phyloP scores from a whole-genome alignment of 805 yeast species.

The Candida pseudoglaebosa region DNA sequence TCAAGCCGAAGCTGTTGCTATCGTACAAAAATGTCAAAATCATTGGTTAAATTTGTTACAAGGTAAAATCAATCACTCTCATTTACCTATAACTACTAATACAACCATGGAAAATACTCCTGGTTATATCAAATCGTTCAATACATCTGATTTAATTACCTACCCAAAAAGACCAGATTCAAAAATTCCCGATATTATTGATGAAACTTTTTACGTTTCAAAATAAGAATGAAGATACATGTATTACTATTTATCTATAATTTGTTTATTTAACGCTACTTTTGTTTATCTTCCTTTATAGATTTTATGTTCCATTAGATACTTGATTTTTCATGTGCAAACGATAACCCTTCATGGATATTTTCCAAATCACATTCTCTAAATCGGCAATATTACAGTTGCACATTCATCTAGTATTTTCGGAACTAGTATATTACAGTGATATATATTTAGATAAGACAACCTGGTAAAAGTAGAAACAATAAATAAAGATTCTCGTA shows the following conservation, averaged over 20 bases:
- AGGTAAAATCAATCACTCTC: slow-evolving; percentile 45
- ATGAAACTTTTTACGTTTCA: slow-evolving; percentile 26
- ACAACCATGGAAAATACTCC: slow-evolving; percentile 30
- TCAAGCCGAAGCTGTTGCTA: slow-evolving; percentile 80
- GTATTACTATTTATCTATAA: too few species aligned
- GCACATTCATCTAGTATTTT: too few species aligned
- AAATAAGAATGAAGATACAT: slow-evolving; percentile 3
- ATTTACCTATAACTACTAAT: slow-evolving; percentile 34
- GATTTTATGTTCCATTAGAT: slow-evolving; percentile 4
- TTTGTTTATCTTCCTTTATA: neutral
- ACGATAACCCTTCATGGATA: too few species aligned
- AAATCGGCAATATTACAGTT: too few species aligned
- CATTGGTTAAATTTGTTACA: slow-evolving; percentile 77
- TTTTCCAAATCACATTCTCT: too few species aligned
- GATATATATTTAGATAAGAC: too few species aligned
- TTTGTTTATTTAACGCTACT: neutral
- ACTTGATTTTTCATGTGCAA: neutral
- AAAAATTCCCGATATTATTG: slow-evolving; percentile 36
- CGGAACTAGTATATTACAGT: too few species aligned
- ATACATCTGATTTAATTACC: slow-evolving; percentile 12
- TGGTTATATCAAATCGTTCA: slow-evolving; percentile 19
- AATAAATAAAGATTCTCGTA: too few species aligned
- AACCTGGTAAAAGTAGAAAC: too few species aligned
- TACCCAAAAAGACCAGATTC: slow-evolving; percentile 22
- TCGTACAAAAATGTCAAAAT: slow-evolving; percentile 74